Evolutionary conservation across 2,329 filamentous ascomycete genomes (phyloP).

Genomic region (Cercospora sp.): DNA sequence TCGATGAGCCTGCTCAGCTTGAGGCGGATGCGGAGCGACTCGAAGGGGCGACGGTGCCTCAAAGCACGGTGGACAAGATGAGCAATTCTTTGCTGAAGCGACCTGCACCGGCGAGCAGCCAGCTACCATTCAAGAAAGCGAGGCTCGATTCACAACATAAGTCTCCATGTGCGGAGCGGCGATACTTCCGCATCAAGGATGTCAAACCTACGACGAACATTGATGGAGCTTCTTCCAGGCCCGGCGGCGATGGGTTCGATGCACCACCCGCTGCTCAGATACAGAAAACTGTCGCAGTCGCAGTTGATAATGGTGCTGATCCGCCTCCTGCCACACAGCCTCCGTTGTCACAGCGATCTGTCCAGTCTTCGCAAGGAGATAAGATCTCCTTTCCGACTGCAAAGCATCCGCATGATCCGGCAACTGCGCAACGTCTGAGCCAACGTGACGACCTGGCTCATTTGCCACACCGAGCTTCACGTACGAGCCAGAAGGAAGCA

Average conservation of each 20-base stretch:
- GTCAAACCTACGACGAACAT: conserved; percentile 16
- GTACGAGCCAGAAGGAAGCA: conserved; percentile 12
- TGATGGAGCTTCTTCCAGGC: conserved; percentile 5
- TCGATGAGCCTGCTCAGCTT: conserved; percentile 22
- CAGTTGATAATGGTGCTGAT: background rate
- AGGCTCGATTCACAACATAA: conserved; percentile 18
- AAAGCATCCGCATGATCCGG: conserved; percentile 70
- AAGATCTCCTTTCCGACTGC: conserved; percentile 70
- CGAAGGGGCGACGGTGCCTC: conserved; percentile 18
- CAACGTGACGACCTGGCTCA: conserved; percentile 54
- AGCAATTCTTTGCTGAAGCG: conserved; percentile 26
- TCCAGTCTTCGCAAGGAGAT: conserved; percentile 45
- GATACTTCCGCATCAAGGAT: conserved; percentile 34
- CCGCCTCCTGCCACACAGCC: conserved; percentile 24
- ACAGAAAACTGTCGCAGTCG: background rate
- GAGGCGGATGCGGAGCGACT: conserved; percentile 27
- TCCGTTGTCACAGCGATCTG: conserved; percentile 32
- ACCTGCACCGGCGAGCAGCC: conserved; percentile 20
- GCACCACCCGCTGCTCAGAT: conserved; percentile 22
- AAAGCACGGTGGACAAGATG: conserved; percentile 12
- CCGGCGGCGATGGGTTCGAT: conserved; percentile 18
- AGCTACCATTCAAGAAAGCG: conserved; percentile 30
- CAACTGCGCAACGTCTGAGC: conserved; percentile 64
- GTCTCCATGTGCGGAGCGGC: conserved; percentile 21
- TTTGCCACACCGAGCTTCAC: conserved; percentile 19